These are phyloP conservation scores for Candida gigantensis DNA, from an alignment of 1,139 yeast genomes.

Conservation along the genomic window DNA sequence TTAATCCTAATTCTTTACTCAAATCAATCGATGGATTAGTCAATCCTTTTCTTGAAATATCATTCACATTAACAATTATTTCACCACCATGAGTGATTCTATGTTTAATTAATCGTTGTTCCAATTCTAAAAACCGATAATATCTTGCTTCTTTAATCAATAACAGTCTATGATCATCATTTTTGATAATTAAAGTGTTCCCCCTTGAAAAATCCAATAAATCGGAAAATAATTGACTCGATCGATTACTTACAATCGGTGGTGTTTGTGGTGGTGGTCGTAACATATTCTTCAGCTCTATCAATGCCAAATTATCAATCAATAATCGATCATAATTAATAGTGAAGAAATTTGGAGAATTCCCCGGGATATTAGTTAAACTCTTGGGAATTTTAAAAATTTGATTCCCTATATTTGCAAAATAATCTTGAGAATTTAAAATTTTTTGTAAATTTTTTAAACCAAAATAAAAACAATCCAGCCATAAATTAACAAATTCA, in stretches of 20 bases:
- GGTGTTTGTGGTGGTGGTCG: constrained; percentile 82
- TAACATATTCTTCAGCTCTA: constrained; percentile 44
- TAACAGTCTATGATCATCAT: constrained; percentile 56
- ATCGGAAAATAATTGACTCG: constrained; percentile 60
- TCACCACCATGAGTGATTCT: constrained; percentile 51
- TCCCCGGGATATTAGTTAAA: constrained; percentile 59
- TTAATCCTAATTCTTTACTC: constrained; percentile 24
- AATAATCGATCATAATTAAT: constrained; percentile 55
- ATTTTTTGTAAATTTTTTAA: constrained; percentile 55
- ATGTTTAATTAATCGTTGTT: constrained; percentile 65
- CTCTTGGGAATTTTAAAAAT: constrained; percentile 60
- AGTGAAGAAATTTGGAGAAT: constrained; percentile 75
- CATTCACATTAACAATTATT: constrained; percentile 53
- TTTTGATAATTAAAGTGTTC: constrained; percentile 42
- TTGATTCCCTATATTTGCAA: constrained; percentile 60
- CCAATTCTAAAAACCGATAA: constrained; percentile 73
- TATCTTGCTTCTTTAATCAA: constrained; percentile 72
- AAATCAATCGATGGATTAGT: constrained; percentile 20
- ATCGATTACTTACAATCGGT: constrained; percentile 51
- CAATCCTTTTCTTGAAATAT: constrained; percentile 49
- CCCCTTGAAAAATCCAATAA: constrained; percentile 61
- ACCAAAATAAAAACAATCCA: constrained; percentile 76
- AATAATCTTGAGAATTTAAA: constrained; percentile 56
- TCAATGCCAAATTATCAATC: constrained; percentile 41
- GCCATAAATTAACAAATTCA: constrained; percentile 60